phyloP scores from a whole-genome alignment of 176 grass and related monocot species.

The Bromus sterilis region DNA sequence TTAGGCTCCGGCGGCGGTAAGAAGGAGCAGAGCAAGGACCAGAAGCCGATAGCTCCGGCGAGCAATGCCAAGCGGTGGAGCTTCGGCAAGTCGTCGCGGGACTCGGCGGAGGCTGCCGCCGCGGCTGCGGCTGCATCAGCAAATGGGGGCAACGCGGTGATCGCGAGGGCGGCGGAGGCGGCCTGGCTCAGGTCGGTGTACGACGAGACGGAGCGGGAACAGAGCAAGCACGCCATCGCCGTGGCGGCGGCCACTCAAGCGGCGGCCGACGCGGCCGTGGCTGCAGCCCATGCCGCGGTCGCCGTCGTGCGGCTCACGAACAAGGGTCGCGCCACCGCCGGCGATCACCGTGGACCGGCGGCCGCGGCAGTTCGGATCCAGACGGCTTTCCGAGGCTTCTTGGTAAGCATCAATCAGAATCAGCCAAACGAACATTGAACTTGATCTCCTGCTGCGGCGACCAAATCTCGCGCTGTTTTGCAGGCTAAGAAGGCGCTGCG shows the following conservation, averaged over 20 bases:
- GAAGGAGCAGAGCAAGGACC: constrained; percentile 34
- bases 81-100: constrained; percentile 67
- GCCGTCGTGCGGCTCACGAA: constrained; percentile 78
- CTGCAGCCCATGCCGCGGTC: constrained; percentile 71
- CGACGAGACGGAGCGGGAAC: constrained; percentile 62
- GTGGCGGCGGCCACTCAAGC: constrained; percentile 75
- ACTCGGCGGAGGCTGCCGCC: constrained; percentile 14
- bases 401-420: constrained; percentile 29
- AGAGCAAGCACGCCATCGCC: constrained; percentile 95
- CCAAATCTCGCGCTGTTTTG: neutral
- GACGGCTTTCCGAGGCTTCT: constrained; percentile 76
- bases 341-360: neutral
- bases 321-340: constrained; percentile 32
- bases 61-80: constrained; percentile 65
- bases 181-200: constrained; percentile 57
- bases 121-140: neutral
- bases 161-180: constrained; percentile 36
- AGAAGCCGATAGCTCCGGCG: neutral
- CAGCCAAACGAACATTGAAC: neutral
- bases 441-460: neutral
- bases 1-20: constrained; percentile 32
- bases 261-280: constrained; percentile 67
- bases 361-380: constrained; percentile 75
- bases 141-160: constrained; percentile 22
- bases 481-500: constrained; percentile 91